Base-by-base conservation (phyloP, 2,329 filamentous ascomycete genomes). In the Xylariaceae sp. region DNA sequence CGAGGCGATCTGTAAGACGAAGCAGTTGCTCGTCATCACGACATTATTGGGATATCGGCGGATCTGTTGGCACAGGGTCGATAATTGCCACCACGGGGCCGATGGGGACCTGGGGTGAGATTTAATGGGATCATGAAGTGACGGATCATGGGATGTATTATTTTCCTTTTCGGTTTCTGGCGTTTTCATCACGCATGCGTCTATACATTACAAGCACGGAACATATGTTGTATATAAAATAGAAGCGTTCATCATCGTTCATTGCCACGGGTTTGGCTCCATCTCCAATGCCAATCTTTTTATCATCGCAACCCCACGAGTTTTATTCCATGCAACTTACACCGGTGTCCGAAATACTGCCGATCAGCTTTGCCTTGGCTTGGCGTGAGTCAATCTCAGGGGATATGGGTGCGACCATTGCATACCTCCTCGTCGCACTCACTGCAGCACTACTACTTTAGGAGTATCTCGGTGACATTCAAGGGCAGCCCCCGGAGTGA, bases 11-110 rank as follows among this genome's bases (percentile, higher is more conserved):
- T 39, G 86, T 84, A 45, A 80, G 81, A 68, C 79, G 82, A 55
- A 89, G 85, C 67, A 87, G 84, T 64, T 82, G 85, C 39, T 92
- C 89, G 50, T 72, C 71, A 23, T 90, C 87, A 51, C 79, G 91
- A 56, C 90, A 96, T 71, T 97, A 95, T 73, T 97, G 92, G 92
- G 92, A 96, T 72, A 84, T 96, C 65, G 90, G 90, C 30, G 89
- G 86, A 4, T 92, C 86, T 67, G 82, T 91, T 23, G 89, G 89
- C 1, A 92, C 89, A 57, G 88, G 88, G 2, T 89, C 87, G 64
- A 79, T 87, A 62, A 84, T 89, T 72, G 85, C 83, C 1, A 81
- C 83, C 52, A 83, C 82, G 45, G 87, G 86, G 1, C 83, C 82
- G 7, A 84, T 89, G 79, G 89, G 89, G 13, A 87, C 83, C 66